phyloP scores from a whole-genome alignment of 495 filamentous ascomycete genomes.

The Talaromyces nanjingensis region DNA sequence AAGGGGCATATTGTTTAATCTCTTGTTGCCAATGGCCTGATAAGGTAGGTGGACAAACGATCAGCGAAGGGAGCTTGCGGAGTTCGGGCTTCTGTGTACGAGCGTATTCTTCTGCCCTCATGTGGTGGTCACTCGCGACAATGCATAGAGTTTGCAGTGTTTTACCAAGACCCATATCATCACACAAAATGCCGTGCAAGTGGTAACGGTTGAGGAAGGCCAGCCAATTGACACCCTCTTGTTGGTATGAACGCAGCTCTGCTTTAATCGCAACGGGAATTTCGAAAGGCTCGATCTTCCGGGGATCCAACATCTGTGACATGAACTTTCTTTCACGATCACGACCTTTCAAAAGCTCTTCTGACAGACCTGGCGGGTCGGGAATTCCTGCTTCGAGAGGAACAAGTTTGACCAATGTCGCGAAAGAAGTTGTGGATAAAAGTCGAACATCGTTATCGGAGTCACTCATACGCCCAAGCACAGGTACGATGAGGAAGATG shows the following conservation, averaged over 20 bases:
- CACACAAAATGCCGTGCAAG: conserved; percentile 95
- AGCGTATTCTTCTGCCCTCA: conserved; percentile 81
- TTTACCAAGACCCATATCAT: conserved; percentile 98
- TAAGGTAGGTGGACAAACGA: conserved; percentile 93
- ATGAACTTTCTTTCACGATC: conserved; percentile 95
- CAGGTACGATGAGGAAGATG: conserved; percentile 97
- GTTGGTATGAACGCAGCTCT: conserved; percentile 89
- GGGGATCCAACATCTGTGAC: conserved; percentile 87
- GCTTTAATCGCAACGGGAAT: conserved; percentile 97
- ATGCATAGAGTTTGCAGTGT: conserved; percentile 97
- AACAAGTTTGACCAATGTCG: conserved; percentile 95
- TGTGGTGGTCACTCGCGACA: conserved; percentile 92
- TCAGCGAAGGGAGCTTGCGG: conserved; percentile 79
- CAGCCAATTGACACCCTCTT: conserved; percentile 98
- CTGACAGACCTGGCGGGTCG: conserved; percentile 86
- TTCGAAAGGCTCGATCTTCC: conserved; percentile 89
- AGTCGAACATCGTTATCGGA: conserved; percentile 92
- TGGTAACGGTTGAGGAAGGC: conserved; percentile 97
- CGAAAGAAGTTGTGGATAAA: conserved; percentile 93
- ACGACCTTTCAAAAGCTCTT: conserved; percentile 78
- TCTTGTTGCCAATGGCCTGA: conserved; percentile 99
- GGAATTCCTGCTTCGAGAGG: conserved; percentile 97
- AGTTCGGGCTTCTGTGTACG: conserved; percentile 70
- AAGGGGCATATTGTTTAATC: conserved; percentile 88
- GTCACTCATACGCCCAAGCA: conserved; percentile 97